Evolutionary conservation across 2,329 filamentous ascomycete species (phyloP), one percentile per base, ranked within the genome.

Genomic region (Harringtonia aguacate): DNA sequence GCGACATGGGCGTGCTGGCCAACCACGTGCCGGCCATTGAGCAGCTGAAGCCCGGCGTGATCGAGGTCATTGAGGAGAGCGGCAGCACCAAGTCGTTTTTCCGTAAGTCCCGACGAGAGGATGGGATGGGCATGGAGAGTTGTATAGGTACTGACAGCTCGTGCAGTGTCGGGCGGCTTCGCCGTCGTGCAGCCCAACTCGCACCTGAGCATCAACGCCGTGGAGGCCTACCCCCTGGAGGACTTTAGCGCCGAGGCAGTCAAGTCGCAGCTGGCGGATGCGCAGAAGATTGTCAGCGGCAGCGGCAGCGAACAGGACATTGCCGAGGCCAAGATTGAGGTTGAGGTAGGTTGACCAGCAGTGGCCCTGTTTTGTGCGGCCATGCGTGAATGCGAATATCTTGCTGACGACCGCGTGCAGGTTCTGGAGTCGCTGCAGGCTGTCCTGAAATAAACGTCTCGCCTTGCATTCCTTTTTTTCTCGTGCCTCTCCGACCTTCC

Each of bases 11-110:
- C 84, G 84, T 98, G 59, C 84, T 98, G 63, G 92, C 92, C 66
- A 94, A 92, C 77, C 92, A 98, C 79, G 92, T 98, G 60, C 89
- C 92, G 53, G 88, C 89, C 50, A 97, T 98, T 63, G 92, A 98
- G 77, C 92, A 98, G 77, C 77, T 98, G 68, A 95, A 94, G 79
- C 89, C 92, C 50, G 92, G 92, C 61, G 72, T 97, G 56, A 77
- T 98, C 56, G 90, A 97, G 76, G 77, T 98, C 62, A 79, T 97
- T 56, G 90, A 97, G 76, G 92, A 98, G 78, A 78, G 72, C 61
- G 86, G 87, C 61, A 75, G 74, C 62, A 73, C 66, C 84, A 98
- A 98, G 81, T 86, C 94, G 71, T 98, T 92, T 75, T 98, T 98
- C 84, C 78, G 89, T 95, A 86, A 58, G 87, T 81, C 17, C 36